These are phyloP conservation scores for Xylaria sp. DNA, from an alignment of 2,329 filamentous ascomycete genomes.

Conservation along the genomic window DNA sequence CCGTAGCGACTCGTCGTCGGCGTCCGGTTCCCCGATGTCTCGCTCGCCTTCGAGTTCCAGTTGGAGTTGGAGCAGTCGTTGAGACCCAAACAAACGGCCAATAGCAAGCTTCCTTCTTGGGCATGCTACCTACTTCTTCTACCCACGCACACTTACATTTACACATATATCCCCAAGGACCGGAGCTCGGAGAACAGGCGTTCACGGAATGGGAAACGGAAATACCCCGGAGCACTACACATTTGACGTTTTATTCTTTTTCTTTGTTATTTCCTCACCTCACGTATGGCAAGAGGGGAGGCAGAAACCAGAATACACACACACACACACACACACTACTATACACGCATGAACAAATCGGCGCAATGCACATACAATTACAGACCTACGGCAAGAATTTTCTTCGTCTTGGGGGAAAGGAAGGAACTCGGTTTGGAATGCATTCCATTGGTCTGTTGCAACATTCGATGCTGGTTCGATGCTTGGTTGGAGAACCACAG, in stretches of 20 bases:
- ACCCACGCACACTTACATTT: background rate
- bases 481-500: background rate
- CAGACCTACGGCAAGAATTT: background rate
- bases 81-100: constrained; percentile 4
- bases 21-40: constrained; percentile 43
- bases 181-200: constrained; percentile 3
- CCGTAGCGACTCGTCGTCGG: constrained; percentile 49
- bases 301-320: background rate
- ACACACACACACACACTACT: too few species aligned
- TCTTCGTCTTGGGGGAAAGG: background rate
- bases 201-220: constrained; percentile 5
- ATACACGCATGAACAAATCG: background rate
- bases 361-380: background rate
- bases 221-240: constrained; percentile 5
- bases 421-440: background rate
- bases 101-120: background rate
- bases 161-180: background rate
- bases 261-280: background rate
- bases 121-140: background rate
- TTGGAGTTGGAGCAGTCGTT: constrained; percentile 48
- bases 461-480: background rate
- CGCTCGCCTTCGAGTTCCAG: constrained; percentile 48
- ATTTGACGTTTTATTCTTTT: background rate
- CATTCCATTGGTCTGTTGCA: background rate
- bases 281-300: background rate